A percentile compares a stretch with the other conserved stretches of the same genome.
phyloP scores from a whole-genome alignment of 768 basidiomycete species.

The Melanogaster broomeanus region DNA sequence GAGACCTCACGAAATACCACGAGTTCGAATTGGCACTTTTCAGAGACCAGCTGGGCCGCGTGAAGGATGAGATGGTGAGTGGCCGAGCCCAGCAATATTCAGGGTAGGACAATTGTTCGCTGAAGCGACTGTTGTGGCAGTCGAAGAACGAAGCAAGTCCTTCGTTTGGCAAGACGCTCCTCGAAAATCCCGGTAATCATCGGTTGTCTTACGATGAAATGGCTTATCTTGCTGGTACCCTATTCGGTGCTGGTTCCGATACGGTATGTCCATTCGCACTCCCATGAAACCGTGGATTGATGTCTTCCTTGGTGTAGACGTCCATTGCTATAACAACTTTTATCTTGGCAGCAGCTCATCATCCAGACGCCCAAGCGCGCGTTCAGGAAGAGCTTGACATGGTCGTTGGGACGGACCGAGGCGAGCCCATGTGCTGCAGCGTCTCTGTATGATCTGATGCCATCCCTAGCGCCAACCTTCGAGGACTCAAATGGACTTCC shows the following conservation, averaged over 20 bases:
- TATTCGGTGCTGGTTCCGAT: slow-evolving; percentile 63
- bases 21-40: slow-evolving; percentile 51
- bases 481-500: slow-evolving; percentile 31
- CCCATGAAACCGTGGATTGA: neutral
- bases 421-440: slow-evolving; percentile 5
- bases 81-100: neutral
- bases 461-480: slow-evolving; percentile 34
- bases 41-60: slow-evolving; percentile 45
- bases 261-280: slow-evolving; percentile 34
- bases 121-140: neutral
- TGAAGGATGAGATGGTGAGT: slow-evolving; percentile 42
- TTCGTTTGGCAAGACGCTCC: slow-evolving; percentile 51
- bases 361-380: slow-evolving; percentile 47
- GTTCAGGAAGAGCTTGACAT: slow-evolving; percentile 53
- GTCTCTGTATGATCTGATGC: neutral
- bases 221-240: slow-evolving; percentile 56
- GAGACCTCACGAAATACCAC: slow-evolving; percentile 31
- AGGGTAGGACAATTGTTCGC: neutral
- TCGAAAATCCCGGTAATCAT: slow-evolving; percentile 49
- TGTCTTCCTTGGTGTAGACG: slow-evolving; percentile 28
- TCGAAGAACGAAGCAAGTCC: slow-evolving; percentile 4
- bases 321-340: slow-evolving; percentile 50
- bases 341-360: slow-evolving; percentile 51
- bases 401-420: slow-evolving; percentile 42
- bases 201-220: slow-evolving; percentile 52